A percentile compares a stretch with the other conserved stretches of the same genome.
phyloP scores from a whole-genome alignment of 352 stramenopile species.

The Elongisporangium anandrum region DNA sequence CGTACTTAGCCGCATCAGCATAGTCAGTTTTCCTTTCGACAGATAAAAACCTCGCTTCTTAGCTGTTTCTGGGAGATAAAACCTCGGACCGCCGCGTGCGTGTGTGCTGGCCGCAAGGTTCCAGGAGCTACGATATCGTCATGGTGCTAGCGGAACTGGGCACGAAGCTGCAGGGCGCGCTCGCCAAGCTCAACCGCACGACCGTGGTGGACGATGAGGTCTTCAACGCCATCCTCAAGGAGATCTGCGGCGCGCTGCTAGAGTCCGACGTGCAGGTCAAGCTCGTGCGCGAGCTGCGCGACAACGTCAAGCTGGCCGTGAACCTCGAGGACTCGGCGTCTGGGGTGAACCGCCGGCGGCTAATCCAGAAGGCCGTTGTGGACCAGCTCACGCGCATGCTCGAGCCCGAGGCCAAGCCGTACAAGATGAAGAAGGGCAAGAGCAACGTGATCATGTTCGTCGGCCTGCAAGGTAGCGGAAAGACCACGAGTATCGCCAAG shows the following conservation, averaged over 20 bases:
- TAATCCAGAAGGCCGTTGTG: conserved; percentile 91
- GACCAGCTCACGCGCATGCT: conserved; percentile 90
- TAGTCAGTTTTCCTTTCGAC: too few species aligned
- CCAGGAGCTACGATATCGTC: neutral
- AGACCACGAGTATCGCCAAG: conserved; percentile 99
- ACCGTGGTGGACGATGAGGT: conserved; percentile 89
- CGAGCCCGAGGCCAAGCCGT: conserved; percentile 77
- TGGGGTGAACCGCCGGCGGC: conserved; percentile 76
- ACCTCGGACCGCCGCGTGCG: conserved; percentile 1
- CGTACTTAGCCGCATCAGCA: too few species aligned
- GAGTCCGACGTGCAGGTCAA: conserved; percentile 89
- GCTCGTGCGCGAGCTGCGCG: conserved; percentile 84
- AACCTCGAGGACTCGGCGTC: conserved; percentile 76
- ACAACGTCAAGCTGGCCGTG: conserved; percentile 87
- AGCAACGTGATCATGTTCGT: conserved; percentile 95
- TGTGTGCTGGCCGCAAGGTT: neutral
- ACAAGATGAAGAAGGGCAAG: conserved; percentile 90
- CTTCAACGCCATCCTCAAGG: conserved; percentile 87
- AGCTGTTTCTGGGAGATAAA: too few species aligned
- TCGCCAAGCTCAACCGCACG: conserved; percentile 85
- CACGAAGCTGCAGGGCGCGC: conserved; percentile 80
- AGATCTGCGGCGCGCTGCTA: conserved; percentile 88
- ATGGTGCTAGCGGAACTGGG: conserved; percentile 91
- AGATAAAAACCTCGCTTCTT: neutral
- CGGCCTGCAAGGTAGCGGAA: conserved; percentile 93